Conservation (phyloP, 768 basidiomycete species). For the Xanthoconium stramineum region DNA sequence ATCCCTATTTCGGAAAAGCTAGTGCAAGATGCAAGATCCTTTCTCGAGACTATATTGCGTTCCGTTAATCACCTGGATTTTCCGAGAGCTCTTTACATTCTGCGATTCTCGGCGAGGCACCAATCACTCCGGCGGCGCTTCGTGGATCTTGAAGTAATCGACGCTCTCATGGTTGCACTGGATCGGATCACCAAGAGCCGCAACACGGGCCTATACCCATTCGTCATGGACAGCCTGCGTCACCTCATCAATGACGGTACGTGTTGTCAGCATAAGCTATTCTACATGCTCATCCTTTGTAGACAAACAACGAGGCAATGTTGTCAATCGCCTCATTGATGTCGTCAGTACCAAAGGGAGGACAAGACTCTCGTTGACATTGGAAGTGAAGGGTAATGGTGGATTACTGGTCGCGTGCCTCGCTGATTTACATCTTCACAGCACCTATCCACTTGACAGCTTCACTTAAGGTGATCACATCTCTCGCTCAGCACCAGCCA, state of each 20-base stretch:
- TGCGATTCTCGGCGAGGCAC: constrained; percentile 1
- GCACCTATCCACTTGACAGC: neutral
- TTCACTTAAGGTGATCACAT: neutral
- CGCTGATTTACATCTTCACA: neutral
- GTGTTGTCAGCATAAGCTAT: neutral
- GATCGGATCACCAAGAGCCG: neutral
- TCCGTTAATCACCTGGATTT: neutral
- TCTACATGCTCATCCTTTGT: neutral
- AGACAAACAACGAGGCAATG: neutral
- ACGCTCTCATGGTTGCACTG: neutral
- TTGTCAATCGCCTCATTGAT: neutral
- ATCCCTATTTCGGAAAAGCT: neutral
- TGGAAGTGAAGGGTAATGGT: constrained; percentile 3
- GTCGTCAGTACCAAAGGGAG: neutral
- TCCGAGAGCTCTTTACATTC: neutral
- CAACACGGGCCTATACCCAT: neutral
- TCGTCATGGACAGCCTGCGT: neutral
- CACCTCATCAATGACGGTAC: neutral
- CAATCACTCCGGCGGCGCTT: neutral
- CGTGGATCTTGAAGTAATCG: neutral
- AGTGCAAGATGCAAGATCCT: neutral
- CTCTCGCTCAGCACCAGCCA: neutral
- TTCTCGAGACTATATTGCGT: neutral
- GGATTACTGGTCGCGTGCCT: neutral
- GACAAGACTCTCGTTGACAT: neutral